Percentiles rank a stretch among this genome's conserved stretches.
Evolutionary conservation across 2,329 filamentous ascomycete genomes (phyloP).

Genomic region (Hymenoscyphus albidus): DNA sequence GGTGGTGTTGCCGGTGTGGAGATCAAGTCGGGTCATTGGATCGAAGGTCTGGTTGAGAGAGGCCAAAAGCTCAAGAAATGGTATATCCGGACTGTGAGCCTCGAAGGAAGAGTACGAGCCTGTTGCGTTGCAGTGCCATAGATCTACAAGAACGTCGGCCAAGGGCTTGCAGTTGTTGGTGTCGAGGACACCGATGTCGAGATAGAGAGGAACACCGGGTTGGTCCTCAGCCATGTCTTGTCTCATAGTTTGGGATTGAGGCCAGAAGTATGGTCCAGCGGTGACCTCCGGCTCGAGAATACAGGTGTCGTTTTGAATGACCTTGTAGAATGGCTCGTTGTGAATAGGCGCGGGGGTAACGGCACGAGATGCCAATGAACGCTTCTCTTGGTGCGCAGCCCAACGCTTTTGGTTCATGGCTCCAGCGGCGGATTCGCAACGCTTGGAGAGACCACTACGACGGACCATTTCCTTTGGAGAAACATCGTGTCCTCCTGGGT

Average conservation of each 20-base stretch:
- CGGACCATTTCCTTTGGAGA: not conserved
- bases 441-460: not conserved
- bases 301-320: slow-evolving; percentile 41
- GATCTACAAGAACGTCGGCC: slow-evolving; percentile 44
- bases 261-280: slow-evolving; percentile 47
- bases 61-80: slow-evolving; percentile 26
- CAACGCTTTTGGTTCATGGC: slow-evolving; percentile 18
- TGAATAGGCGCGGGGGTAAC: slow-evolving; percentile 10
- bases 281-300: slow-evolving; percentile 50
- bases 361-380: slow-evolving; percentile 14
- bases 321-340: slow-evolving; percentile 20
- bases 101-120: slow-evolving; percentile 32
- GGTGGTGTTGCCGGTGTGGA: slow-evolving; percentile 36
- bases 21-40: not conserved
- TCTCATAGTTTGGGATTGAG: slow-evolving; percentile 43
- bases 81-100: slow-evolving; percentile 32
- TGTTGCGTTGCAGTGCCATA: slow-evolving; percentile 40
- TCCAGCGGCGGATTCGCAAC: slow-evolving; percentile 7
- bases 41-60: slow-evolving; percentile 31
- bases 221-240: slow-evolving; percentile 45
- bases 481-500: slow-evolving; percentile 3
- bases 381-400: slow-evolving; percentile 12
- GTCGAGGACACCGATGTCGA: slow-evolving; percentile 52
- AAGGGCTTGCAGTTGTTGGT: slow-evolving; percentile 50
- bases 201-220: slow-evolving; percentile 43